phyloP scores from a whole-genome alignment of 768 basidiomycete genomes.

The Crucibulum laeve region DNA sequence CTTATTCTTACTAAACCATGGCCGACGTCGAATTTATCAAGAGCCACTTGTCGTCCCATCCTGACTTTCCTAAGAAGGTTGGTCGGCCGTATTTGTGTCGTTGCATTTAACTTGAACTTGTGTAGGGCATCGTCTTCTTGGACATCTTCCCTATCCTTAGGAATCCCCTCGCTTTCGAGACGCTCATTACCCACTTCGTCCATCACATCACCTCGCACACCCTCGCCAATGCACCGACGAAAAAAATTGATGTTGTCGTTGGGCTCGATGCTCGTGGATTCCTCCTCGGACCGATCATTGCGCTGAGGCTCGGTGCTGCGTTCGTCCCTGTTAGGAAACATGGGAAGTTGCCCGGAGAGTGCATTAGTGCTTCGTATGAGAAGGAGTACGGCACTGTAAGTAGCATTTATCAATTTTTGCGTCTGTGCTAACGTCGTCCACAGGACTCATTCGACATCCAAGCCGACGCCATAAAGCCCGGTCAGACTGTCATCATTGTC shows the following conservation, averaged over 20 bases:
- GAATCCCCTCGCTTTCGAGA: slow-evolving; percentile 83
- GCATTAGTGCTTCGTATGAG: slow-evolving; percentile 69
- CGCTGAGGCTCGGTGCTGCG: slow-evolving; percentile 84
- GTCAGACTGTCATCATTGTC: slow-evolving; percentile 81
- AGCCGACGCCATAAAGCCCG: slow-evolving; percentile 73
- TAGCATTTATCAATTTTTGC: slow-evolving; percentile 6
- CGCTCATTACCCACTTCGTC: slow-evolving; percentile 83
- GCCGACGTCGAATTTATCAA: slow-evolving; percentile 73
- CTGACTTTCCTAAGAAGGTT: slow-evolving; percentile 92
- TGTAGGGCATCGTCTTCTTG: slow-evolving; percentile 84
- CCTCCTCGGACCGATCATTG: slow-evolving; percentile 89
- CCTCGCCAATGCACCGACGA: slow-evolving; percentile 49
- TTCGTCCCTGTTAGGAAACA: slow-evolving; percentile 95
- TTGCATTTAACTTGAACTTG: neutral
- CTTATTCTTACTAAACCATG: slow-evolving; percentile 34
- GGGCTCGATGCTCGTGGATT: slow-evolving; percentile 97
- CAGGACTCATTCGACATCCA: slow-evolving; percentile 98
- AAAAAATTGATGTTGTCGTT: slow-evolving; percentile 88
- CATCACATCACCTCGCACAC: slow-evolving; percentile 83
- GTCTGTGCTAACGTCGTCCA: neutral
- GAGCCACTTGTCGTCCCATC: slow-evolving; percentile 52
- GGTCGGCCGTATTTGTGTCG: slow-evolving; percentile 4
- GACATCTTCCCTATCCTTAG: slow-evolving; percentile 94
- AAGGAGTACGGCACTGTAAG: slow-evolving; percentile 92
- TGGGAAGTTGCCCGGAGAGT: slow-evolving; percentile 92